Conservation (phyloP, 2,329 filamentous ascomycete species). For the Calonectria naviculata region DNA sequence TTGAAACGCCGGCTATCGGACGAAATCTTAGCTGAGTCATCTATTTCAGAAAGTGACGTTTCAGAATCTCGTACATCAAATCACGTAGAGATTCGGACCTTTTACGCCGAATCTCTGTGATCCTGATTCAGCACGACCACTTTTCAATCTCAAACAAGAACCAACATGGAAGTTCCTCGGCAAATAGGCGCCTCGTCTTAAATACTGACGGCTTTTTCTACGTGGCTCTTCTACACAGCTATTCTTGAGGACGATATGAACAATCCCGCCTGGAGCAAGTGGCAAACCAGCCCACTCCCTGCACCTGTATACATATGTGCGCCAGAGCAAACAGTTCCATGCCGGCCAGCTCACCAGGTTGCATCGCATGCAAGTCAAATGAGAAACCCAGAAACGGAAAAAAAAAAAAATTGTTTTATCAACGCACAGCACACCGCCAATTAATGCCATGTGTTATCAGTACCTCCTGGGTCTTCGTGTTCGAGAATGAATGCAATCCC, state of each 20-base stretch:
- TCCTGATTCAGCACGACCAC: not conserved
- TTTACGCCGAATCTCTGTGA: not conserved
- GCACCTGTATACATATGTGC: not conserved
- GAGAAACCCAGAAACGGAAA: too few species aligned
- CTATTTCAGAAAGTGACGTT: not conserved
- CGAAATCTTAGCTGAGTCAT: not conserved
- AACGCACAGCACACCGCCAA: slow-evolving; percentile 10
- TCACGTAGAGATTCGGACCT: not conserved
- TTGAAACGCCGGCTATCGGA: not conserved
- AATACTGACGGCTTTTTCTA: not conserved
- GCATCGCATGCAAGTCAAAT: not conserved
- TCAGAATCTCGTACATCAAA: not conserved
- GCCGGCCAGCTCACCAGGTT: not conserved
- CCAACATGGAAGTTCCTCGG: not conserved
- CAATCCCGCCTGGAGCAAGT: not conserved
- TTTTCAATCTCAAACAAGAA: not conserved
- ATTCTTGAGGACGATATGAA: not conserved
- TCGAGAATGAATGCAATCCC: not conserved
- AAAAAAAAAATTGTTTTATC: not conserved
- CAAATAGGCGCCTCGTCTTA: not conserved
- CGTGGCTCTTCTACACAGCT: not conserved
- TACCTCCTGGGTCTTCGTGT: not conserved
- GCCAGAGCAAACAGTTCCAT: not conserved
- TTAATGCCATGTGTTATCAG: not conserved
- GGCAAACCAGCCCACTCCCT: not conserved